Base-by-base conservation (phyloP, 2,329 filamentous ascomycete genomes). In the Aspergillus eucalypticola region DNA sequence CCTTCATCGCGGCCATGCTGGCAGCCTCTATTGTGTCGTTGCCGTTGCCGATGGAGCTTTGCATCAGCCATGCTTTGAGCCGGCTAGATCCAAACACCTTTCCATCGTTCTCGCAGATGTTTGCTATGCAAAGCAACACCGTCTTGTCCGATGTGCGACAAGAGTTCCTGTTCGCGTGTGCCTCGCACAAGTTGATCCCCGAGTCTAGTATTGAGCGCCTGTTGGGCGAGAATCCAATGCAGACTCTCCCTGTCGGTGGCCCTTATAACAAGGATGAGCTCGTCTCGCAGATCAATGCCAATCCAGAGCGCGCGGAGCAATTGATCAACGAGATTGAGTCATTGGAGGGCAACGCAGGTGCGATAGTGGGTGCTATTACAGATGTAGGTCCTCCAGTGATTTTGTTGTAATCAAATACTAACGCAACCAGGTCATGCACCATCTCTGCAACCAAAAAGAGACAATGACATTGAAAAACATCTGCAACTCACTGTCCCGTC, bases 341-440 rank as follows among this genome's bases (percentile, higher is more conserved):
- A 54, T 92, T 95, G 84, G 91, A 96, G 69, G 94, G 94, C 1
- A 97, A 97, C 73, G 91, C 91, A 2, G 92, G 91, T 2, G 91
- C 92, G 2, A 91, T 96, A 17, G 90, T 90, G 54, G 87, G 89
- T 61, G 93, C 92, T 2, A 81, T 93, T 48, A 85, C 88, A 41
- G 89, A 91, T 79, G 88, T 89, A 73, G 67, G 81, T 71, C 38
- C 25, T 25, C 15, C 49, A 3, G 2, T 15, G 3, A 5, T 23
- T 19, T 15, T 3, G 32, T 17, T n/a, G 13, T 13, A 52, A 10
- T 10, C 15, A 11, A 17, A n/a, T 2, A 48, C 64, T 69, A 49
- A 68, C 35, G 23, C 35, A 7, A 17, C 0, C 23, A 79, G 76
- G 73, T 85, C 39, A 82, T 87, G 74, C 77, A 83, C 60, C 80